Percentiles rank a stretch among this genome's conserved stretches.
Evolutionary conservation across 2,329 filamentous ascomycete genomes (phyloP).

Genomic region (Colletotrichum eremochloae): DNA sequence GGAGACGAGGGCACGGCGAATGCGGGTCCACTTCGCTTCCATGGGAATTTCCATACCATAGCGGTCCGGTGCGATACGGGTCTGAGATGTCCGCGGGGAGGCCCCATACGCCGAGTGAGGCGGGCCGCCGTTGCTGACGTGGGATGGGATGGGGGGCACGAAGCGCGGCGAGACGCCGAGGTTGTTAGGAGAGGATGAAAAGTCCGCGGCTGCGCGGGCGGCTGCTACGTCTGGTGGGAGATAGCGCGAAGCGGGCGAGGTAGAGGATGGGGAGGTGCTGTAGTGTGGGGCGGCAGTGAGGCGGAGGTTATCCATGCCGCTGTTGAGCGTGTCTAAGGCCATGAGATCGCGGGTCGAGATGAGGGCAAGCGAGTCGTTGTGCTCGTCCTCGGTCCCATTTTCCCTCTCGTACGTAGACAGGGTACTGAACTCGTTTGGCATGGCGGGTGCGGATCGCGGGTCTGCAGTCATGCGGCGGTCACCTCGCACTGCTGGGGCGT

Average conservation of each 20-base stretch:
- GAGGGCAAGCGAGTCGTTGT: conserved; percentile 57
- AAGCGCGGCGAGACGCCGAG: conserved; percentile 57
- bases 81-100: conserved; percentile 45
- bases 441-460: conserved; percentile 38
- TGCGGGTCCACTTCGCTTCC: conserved; percentile 72
- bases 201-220: conserved; percentile 46
- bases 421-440: conserved; percentile 39
- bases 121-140: conserved; percentile 37
- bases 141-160: conserved; percentile 51
- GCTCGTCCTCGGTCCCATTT: conserved; percentile 55
- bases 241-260: conserved; percentile 49
- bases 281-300: conserved; percentile 55
- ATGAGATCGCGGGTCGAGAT: conserved; percentile 69
- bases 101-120: conserved; percentile 42
- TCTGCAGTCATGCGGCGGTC: conserved; percentile 54
- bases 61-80: conserved; percentile 67
- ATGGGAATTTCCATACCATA: conserved; percentile 68
- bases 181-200: conserved; percentile 53
- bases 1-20: conserved; percentile 68
- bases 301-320: conserved; percentile 58
- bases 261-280: conserved; percentile 53
- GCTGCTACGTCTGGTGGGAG: conserved; percentile 52
- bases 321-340: conserved; percentile 58
- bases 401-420: conserved; percentile 52
- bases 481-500: conserved; percentile 55